Evolutionary conservation across 371 early-diverging fungal species (phyloP), one percentile per base, ranked within the genome.

Genomic region (Haplosporangium sp.): DNA sequence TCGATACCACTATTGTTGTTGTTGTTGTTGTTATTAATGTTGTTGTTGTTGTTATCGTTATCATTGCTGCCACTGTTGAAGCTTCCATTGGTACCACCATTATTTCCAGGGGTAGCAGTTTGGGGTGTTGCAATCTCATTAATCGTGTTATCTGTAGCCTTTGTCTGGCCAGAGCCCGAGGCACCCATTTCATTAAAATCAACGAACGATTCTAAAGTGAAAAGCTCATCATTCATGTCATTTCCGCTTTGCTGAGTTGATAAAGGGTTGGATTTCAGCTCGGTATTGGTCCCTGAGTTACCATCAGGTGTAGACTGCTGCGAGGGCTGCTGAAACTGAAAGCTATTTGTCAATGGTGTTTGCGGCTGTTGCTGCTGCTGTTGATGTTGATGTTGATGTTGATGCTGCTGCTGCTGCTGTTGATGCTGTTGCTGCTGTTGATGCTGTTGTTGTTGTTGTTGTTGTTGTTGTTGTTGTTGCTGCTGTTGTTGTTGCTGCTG

Each of bases 141-240:
- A 17, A 71, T 61, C 2, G 71, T 60, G 34, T 45, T 35, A 34
- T 65, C 77, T 4, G 67, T 17, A 20, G 57, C 53, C 40, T 68
- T 77, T 58, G 78, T 63, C 13, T 61, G 27, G 50, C 58, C 45
- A 10, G 78, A 48, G 38, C 70, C 67, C 9, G 79, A 37, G 27
- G 71, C 58, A 1, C 74, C 74, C 63, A 66, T 57, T 7, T 81
- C 81, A 4, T 44, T 74, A 56, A 81, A 81, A 50, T 81, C 75
- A 17, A 81, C 74, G 50, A 81, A 73, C 3, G 73, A 74, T 0
- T 79, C 81, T 56, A 79, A 53, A 4, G 75, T 72, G 60, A 81
- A 81, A 27, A 78, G 70, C 47, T 81, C 81, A 17, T 81, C 81
- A 40, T 63, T 70, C 61, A 65, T 39, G 2, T 81, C 81, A 34